Percentiles rank a stretch among this genome's conserved stretches.
phyloP scores from a whole-genome alignment of 2,329 filamentous ascomycete genomes.

The Neofusicoccum ribis region DNA sequence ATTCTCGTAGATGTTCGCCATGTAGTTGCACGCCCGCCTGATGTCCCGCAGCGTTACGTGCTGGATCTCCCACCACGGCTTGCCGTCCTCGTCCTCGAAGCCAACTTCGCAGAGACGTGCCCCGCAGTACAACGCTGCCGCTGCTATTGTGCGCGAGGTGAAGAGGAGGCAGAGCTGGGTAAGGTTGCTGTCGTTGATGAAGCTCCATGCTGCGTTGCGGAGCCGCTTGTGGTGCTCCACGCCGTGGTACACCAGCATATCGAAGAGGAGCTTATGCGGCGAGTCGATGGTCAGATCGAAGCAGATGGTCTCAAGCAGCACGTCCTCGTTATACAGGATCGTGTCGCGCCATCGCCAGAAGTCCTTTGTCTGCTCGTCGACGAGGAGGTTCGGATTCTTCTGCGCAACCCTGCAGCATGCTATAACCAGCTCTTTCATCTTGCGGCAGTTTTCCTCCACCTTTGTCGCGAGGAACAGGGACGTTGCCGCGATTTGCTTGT shows the following conservation, averaged over 20 bases:
- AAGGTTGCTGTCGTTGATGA: slow-evolving; percentile 85
- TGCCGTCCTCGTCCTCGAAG: slow-evolving; percentile 71
- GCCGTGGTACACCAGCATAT: slow-evolving; percentile 72
- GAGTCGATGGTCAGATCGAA: slow-evolving; percentile 92
- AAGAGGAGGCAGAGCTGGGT: slow-evolving; percentile 83
- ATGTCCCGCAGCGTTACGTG: slow-evolving; percentile 71
- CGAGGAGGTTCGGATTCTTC: slow-evolving; percentile 84
- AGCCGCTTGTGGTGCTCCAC: slow-evolving; percentile 78
- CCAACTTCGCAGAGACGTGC: slow-evolving; percentile 70
- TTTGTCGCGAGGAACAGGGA: slow-evolving; percentile 94
- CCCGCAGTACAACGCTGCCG: slow-evolving; percentile 83
- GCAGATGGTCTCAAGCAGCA: slow-evolving; percentile 86
- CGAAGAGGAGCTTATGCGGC: slow-evolving; percentile 81
- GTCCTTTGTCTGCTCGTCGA: slow-evolving; percentile 97
- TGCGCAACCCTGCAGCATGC: slow-evolving; percentile 92
- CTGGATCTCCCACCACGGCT: slow-evolving; percentile 84
- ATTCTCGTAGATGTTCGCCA: slow-evolving; percentile 59
- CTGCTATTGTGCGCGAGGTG: slow-evolving; percentile 76
- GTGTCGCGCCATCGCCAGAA: slow-evolving; percentile 98
- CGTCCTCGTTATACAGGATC: slow-evolving; percentile 87
- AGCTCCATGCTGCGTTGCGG: slow-evolving; percentile 87
- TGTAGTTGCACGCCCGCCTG: slow-evolving; percentile 70
- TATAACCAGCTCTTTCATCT: slow-evolving; percentile 92
- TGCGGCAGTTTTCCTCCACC: slow-evolving; percentile 93
- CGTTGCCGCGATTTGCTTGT: slow-evolving; percentile 78